Conservation (phyloP, 192 early-diverging fungal genomes). For the Backusella circina region DNA sequence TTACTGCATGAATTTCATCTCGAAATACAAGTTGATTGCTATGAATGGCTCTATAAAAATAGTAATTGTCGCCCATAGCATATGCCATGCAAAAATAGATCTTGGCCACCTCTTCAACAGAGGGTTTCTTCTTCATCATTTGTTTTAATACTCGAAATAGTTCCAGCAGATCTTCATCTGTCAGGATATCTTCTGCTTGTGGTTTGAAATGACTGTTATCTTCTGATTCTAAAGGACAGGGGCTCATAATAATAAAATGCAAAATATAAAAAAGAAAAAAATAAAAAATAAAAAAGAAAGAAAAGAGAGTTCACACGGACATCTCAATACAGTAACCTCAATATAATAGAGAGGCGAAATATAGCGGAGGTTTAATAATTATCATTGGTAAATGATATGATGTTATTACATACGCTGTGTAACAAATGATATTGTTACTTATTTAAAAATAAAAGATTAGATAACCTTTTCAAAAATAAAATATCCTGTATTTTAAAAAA, state of each 20-base stretch:
- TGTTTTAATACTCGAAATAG: constrained; percentile 31
- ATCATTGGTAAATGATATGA: neutral
- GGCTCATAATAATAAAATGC: neutral
- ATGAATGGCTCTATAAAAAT: constrained; percentile 20
- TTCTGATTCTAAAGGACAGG: neutral
- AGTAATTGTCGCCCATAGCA: constrained; percentile 22
- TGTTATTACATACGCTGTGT: neutral
- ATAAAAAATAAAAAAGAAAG: neutral
- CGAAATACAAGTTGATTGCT: constrained; percentile 16
- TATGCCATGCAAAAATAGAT: constrained; percentile 29
- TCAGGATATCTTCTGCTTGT: constrained; percentile 30
- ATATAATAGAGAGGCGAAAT: neutral
- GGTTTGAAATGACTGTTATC: constrained; percentile 7
- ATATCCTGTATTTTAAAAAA: neutral
- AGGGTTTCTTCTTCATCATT: constrained; percentile 19
- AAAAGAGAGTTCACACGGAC: neutral
- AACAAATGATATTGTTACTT: neutral
- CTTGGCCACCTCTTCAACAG: constrained; percentile 26
- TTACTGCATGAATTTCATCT: constrained; percentile 7
- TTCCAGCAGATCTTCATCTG: constrained; percentile 33
- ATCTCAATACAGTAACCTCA: neutral
- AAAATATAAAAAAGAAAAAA: neutral
- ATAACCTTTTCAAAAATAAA: neutral
- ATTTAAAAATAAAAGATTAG: constrained; percentile 3
- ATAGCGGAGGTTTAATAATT: neutral